Evolutionary conservation across 2,329 filamentous ascomycete species (phyloP).

Genomic region (Metarhizium robertsii): DNA sequence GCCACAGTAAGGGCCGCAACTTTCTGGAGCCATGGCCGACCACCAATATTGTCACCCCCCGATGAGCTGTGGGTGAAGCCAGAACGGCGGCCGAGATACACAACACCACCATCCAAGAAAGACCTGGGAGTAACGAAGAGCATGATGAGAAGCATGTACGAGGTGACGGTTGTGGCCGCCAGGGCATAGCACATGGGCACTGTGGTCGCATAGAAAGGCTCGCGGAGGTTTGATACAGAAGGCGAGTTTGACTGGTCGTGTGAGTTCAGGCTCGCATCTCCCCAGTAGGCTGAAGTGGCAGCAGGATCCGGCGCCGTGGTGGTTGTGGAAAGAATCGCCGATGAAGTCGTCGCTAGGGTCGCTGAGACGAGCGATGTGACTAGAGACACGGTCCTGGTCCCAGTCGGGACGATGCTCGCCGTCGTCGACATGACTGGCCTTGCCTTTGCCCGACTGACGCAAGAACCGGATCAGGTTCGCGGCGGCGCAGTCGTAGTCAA

Average conservation of each 20-base stretch:
- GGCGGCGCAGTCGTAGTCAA: background rate
- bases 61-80: slow-evolving; percentile 80
- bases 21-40: slow-evolving; percentile 88
- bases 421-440: slow-evolving; percentile 4
- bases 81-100: slow-evolving; percentile 70
- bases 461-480: background rate
- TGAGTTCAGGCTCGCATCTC: slow-evolving; percentile 24
- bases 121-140: slow-evolving; percentile 91
- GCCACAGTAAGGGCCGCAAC: slow-evolving; percentile 64
- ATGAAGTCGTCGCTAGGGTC: slow-evolving; percentile 1
- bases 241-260: slow-evolving; percentile 21
- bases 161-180: slow-evolving; percentile 80
- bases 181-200: slow-evolving; percentile 91
- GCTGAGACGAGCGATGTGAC: background rate
- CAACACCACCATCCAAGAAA: slow-evolving; percentile 77
- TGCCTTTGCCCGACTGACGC: slow-evolving; percentile 1
- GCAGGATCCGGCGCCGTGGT: background rate
- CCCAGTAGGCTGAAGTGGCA: slow-evolving; percentile 3
- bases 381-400: background rate
- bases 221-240: slow-evolving; percentile 56
- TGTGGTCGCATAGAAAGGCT: slow-evolving; percentile 89
- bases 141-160: slow-evolving; percentile 89
- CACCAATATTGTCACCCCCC: slow-evolving; percentile 74
- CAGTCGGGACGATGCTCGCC: slow-evolving; percentile 1
- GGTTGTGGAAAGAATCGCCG: background rate